Conservation (phyloP, 495 filamentous ascomycete genomes). For the Hapsidospora chrysogenum region DNA sequence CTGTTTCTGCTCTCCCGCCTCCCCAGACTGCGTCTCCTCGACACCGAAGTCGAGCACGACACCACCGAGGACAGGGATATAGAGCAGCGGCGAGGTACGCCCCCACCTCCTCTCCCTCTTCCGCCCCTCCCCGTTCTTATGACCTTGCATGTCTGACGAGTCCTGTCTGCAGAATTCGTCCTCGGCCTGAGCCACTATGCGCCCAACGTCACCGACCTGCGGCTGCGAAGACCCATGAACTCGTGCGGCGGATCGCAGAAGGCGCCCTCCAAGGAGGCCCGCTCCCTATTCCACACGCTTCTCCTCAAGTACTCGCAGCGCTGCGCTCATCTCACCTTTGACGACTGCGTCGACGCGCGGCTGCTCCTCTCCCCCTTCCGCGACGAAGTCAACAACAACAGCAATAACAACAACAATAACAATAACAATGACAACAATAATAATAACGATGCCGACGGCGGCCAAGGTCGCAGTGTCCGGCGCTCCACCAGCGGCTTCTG, state of each 20-base stretch:
- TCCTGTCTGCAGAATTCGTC: constrained; percentile 8
- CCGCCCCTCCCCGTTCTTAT: neutral
- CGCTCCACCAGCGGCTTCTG: constrained; percentile 1
- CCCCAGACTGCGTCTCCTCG: constrained; percentile 6
- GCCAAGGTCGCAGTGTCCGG: too few species aligned
- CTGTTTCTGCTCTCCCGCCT: constrained; percentile 6
- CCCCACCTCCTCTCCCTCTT: neutral
- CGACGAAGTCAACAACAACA: neutral
- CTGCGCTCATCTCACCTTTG: constrained; percentile 9
- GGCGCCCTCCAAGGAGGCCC: constrained; percentile 5
- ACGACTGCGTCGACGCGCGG: constrained; percentile 9
- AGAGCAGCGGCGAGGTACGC: constrained; percentile 1
- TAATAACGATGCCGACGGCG: too few species aligned
- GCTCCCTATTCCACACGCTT: constrained; percentile 6
- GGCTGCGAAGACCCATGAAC: constrained; percentile 5
- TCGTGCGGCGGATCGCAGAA: neutral
- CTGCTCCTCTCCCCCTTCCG: constrained; percentile 8
- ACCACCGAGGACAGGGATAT: constrained; percentile 5
- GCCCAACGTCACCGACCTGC: constrained; percentile 6
- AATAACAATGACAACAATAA: too few species aligned
- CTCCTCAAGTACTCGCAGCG: constrained; percentile 7
- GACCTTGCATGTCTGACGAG: too few species aligned
- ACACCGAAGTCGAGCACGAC: constrained; percentile 9
- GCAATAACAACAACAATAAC: too few species aligned
- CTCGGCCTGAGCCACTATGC: constrained; percentile 5